A percentile compares a stretch with the other conserved stretches of the same genome.
These are phyloP conservation scores for Saccharomyces kudriavzevii DNA, from an alignment of 805 yeast genomes.

Conservation along the genomic window DNA sequence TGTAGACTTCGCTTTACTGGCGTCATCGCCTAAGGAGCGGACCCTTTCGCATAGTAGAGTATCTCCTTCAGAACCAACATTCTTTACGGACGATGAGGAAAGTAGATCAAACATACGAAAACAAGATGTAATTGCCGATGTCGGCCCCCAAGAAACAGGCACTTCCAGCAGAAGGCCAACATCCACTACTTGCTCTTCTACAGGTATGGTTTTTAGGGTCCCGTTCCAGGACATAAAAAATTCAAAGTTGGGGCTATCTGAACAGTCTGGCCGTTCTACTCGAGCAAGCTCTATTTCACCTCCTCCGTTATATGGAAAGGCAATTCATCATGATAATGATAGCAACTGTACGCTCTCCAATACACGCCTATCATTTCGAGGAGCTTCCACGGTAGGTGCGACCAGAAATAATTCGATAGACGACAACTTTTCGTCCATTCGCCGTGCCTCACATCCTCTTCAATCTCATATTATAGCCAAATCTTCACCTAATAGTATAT, in stretches of 20 bases:
- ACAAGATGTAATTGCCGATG: not conserved
- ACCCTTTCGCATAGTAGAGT: not conserved
- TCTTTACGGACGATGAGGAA: not conserved
- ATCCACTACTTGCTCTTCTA: constrained; percentile 26
- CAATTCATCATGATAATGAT: not conserved
- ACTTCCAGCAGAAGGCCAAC: constrained; percentile 1
- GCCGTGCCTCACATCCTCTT: constrained; percentile 13
- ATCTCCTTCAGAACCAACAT: not conserved
- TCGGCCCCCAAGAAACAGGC: not conserved
- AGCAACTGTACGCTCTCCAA: not conserved
- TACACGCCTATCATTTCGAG: not conserved
- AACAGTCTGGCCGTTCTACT: not conserved
- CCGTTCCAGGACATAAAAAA: constrained; percentile 51
- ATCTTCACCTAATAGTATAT: not conserved
- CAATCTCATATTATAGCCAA: not conserved
- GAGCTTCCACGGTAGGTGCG: not conserved
- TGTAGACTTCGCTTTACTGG: not conserved
- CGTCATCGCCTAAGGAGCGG: not conserved
- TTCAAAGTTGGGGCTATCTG: not conserved
- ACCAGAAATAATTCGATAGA: not conserved
- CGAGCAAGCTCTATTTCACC: not conserved
- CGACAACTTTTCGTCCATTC: not conserved
- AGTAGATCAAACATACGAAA: not conserved
- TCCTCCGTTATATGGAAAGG: not conserved
- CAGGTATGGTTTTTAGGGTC: constrained; percentile 44